Percentiles rank a stretch among this genome's conserved stretches.
These are phyloP conservation scores for Penicillium expansum DNA, from an alignment of 2,329 filamentous ascomycete genomes.

Conservation along the genomic window DNA sequence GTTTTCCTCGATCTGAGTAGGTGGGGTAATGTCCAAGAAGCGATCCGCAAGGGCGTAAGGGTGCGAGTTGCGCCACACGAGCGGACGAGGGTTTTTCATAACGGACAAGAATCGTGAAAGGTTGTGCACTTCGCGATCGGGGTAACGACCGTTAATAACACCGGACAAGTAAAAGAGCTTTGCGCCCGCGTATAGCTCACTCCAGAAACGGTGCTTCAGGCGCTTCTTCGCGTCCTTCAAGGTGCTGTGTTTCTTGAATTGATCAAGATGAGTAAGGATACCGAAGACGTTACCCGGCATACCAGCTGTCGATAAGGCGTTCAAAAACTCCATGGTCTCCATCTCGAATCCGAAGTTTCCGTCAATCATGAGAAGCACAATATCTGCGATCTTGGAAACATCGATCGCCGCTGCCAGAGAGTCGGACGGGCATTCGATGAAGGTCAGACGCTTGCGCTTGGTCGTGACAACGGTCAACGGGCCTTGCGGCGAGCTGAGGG, in stretches of 20 bases:
- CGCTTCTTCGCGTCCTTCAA: conserved; percentile 94
- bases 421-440: conserved; percentile 92
- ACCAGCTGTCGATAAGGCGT: conserved; percentile 85
- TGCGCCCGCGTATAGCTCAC: conserved; percentile 91
- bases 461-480: conserved; percentile 95
- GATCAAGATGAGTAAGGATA: conserved; percentile 89
- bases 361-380: conserved; percentile 96
- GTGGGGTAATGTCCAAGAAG: conserved; percentile 91
- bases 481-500: conserved; percentile 81
- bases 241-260: conserved; percentile 91
- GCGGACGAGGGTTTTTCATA: conserved; percentile 98
- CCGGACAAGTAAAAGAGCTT: conserved; percentile 96
- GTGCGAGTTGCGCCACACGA: conserved; percentile 95
- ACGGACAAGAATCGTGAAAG: conserved; percentile 91
- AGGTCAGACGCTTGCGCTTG: conserved; percentile 90
- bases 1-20: conserved; percentile 84
- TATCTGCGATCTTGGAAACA: conserved; percentile 93
- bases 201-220: conserved; percentile 94
- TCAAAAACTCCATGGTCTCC: conserved; percentile 99
- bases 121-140: conserved; percentile 94
- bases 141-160: conserved; percentile 94
- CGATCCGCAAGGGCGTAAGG: conserved; percentile 92
- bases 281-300: conserved; percentile 99
- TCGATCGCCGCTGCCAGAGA: conserved; percentile 96
- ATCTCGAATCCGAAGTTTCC: conserved; percentile 99